These are phyloP conservation scores for Eucalyptus pauciflora DNA, from an alignment of 345 rosid species.

Conservation along the genomic window DNA sequence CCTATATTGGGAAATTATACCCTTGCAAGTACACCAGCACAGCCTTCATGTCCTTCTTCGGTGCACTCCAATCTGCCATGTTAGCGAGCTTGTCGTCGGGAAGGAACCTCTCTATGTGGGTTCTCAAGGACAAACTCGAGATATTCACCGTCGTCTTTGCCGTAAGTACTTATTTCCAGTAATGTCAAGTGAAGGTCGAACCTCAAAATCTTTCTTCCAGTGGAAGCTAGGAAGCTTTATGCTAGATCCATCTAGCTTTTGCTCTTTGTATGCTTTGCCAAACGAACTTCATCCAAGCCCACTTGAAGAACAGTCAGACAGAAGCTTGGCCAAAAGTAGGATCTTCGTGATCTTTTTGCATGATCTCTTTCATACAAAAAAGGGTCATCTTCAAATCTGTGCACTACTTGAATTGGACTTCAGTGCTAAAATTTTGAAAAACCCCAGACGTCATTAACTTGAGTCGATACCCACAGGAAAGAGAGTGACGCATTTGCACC, in stretches of 20 bases:
- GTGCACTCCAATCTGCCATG: slow-evolving; percentile 45
- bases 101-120: slow-evolving; percentile 34
- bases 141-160: slow-evolving; percentile 31
- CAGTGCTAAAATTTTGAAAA: background rate
- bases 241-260: background rate
- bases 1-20: slow-evolving; percentile 31
- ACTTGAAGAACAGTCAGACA: background rate
- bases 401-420: background rate
- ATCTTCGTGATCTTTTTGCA: background rate
- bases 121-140: slow-evolving; percentile 24
- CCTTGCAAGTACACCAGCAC: slow-evolving; percentile 56
- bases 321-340: background rate
- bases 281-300: background rate
- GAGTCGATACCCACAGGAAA: background rate
- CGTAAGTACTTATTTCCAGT: slow-evolving; percentile 13
- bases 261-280: background rate
- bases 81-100: slow-evolving; percentile 11
- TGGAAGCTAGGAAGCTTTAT: background rate
- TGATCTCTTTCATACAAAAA: background rate
- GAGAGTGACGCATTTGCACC: background rate
- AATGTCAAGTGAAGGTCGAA: background rate
- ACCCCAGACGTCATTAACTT: background rate
- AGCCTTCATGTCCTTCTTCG: slow-evolving; percentile 50
- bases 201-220: background rate
- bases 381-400: background rate